Evolutionary conservation across 495 filamentous ascomycete genomes (phyloP), one percentile per base, ranked within the genome.

Genomic region (Aspergillus nanangensis): DNA sequence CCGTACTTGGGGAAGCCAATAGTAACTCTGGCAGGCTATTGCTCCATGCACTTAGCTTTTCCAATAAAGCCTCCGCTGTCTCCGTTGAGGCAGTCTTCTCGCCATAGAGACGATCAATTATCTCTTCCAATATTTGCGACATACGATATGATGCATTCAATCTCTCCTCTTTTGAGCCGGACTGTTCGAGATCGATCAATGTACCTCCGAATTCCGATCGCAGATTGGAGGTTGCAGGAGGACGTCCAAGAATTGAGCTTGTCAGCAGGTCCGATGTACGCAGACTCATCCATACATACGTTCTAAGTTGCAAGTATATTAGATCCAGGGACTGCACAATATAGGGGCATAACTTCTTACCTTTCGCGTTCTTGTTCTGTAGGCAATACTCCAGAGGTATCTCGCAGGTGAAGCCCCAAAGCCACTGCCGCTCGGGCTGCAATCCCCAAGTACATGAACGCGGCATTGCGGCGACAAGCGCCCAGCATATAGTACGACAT

Each of bases 401-500:
- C 61, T 17, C 41, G 47, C 11, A 39, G 45, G 41, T 75, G 70
- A 5, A 75, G 55, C 0, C 70, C 72, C 13, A 75, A 43, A 8
- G 69, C 69, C 7, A 65, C 62, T 8, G 72, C 69, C 4, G 69
- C 66, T 35, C 67, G 62, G 10, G 65, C 58, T 8, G 71, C 70
- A 5, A 75, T 66, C 0, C 71, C 71, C 25, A 75, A 37, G 25
- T 74, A 74, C 70, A 75, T 72, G 46, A 72, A 75, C 7, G 71
- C 70, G 4, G 69, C 63, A 38, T 75, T 75, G 38, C 71, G 65
- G 23, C 69, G 70, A 40, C 69, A 73, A 8, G 67, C 66, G 1
- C 71, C 71, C 9, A 74, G 62, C 65, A 75, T 69, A 40, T 74
- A 75, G 22, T 71, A 73, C 2, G 71, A 59, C 61, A 75, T 65